These are phyloP conservation scores for Pouteria glomerata DNA, from an alignment of 148 eudicot genomes.

Conservation along the genomic window DNA sequence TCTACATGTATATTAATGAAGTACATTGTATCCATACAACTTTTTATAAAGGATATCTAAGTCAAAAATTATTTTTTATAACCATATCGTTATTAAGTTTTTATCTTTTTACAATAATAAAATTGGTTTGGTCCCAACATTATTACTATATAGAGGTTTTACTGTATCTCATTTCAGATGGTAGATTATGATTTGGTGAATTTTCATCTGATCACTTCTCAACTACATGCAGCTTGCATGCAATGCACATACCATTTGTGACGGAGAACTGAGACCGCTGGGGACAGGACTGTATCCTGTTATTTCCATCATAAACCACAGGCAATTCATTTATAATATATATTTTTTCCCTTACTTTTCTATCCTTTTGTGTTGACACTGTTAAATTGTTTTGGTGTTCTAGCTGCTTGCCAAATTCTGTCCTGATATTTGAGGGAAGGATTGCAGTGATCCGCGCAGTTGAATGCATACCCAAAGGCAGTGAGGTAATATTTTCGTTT, in stretches of 20 bases:
- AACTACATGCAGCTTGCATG: constrained; percentile 65
- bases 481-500: constrained; percentile 61
- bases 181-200: neutral
- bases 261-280: constrained; percentile 74
- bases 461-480: constrained; percentile 77
- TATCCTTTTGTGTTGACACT: neutral
- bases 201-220: constrained; percentile 12
- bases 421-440: constrained; percentile 78
- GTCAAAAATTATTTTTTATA: too few relatives aligned
- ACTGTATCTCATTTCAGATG: too few relatives aligned
- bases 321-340: constrained; percentile 28
- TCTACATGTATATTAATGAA: too few relatives aligned
- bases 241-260: constrained; percentile 94
- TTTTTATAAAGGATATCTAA: too few relatives aligned
- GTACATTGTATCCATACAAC: too few relatives aligned
- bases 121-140: too few relatives aligned
- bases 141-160: too few relatives aligned
- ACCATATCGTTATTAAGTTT: too few relatives aligned
- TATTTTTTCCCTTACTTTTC: neutral
- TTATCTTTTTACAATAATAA: too few relatives aligned
- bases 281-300: constrained; percentile 88
- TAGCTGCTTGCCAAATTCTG: constrained; percentile 91
- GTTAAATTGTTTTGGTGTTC: constrained; percentile 26
- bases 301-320: constrained; percentile 80
- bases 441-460: constrained; percentile 78